Evolutionary conservation across 1,284 basidiomycete genomes (phyloP), one percentile per base, ranked within the genome.

Genomic region (Leccinum griseonigrum): DNA sequence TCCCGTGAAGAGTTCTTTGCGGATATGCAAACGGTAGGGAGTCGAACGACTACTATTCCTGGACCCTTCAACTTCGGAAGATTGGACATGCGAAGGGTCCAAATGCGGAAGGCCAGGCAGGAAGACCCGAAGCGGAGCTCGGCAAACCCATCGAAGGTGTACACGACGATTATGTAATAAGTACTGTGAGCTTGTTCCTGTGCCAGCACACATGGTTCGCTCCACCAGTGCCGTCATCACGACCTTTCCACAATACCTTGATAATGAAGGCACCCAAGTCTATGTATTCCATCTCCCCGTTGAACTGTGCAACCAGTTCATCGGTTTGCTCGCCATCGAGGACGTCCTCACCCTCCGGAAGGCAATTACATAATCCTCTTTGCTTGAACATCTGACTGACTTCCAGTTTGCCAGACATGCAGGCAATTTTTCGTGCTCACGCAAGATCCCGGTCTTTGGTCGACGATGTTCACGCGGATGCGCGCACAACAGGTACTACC

Each of bases 281-380:
- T 16, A 36, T 16, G 9, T 46, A 3, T 54, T 62, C 9, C 3
- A n/a, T 29, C 62, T 73, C 26, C 70, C 71, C 0, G 61, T 64
- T 8, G 70, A 71, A 38, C 54, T 71, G 3, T 58, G 59, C 52
- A 36, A 60, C 36, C 54, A 61, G 2, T 57, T 74, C 38, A n/a
- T 66, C 22, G 16, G 7, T 51, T 60, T 63, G 28, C 68, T 71
- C 2, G 63, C 63, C 22, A 5, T 70, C 13, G n/a, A 26, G 13
- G 60, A 63, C 14, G 32, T 71, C 34, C 14, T 74, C 38, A 46
- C 64, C 6, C 56, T 71, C 5, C 68, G 63, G 58, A 64, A 52
- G 68, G 72, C 48, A 61, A 28, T 3, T 9, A 22, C 22, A 22
- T 22, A 6, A 14, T 28, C 11, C 5, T 11, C 14, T 13, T 14